Evolutionary conservation across 176 grass and related monocot genomes (phyloP).

Genomic region (Musa itinerans): DNA sequence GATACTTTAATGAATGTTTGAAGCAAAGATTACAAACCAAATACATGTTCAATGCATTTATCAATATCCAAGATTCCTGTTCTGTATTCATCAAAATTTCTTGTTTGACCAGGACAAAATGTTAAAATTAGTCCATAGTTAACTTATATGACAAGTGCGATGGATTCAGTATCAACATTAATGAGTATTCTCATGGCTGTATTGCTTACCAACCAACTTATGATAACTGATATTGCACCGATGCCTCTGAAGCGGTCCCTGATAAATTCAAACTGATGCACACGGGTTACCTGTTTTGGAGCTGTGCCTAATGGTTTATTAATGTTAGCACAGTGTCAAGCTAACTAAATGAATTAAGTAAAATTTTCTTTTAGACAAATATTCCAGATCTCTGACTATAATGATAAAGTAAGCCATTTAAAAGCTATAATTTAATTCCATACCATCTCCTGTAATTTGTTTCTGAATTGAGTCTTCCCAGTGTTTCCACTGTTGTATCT

Average conservation of each 20-base stretch:
- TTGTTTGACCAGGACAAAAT: neutral
- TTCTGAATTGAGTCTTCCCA: slow-evolving; percentile 84
- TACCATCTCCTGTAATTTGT: slow-evolving; percentile 44
- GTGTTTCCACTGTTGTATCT: slow-evolving; percentile 82
- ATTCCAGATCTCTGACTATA: slow-evolving; percentile 3
- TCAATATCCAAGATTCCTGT: too few relatives aligned
- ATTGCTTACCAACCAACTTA: slow-evolving; percentile 90
- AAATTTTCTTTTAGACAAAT: neutral
- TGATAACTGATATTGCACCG: slow-evolving; percentile 60
- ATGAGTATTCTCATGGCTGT: neutral
- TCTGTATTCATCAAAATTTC: neutral
- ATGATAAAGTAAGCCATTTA: neutral
- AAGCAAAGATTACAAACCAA: neutral
- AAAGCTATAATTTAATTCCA: slow-evolving; percentile 5
- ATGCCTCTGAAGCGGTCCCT: slow-evolving; percentile 69
- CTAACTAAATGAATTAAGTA: neutral
- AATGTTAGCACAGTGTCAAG: neutral
- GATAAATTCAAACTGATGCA: slow-evolving; percentile 68
- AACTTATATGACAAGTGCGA: neutral
- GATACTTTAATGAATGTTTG: neutral
- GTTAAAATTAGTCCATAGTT: neutral
- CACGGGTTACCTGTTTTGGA: slow-evolving; percentile 27
- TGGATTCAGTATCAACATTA: neutral
- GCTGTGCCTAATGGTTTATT: slow-evolving; percentile 21
- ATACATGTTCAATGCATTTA: neutral